Percentiles rank a stretch among this genome's conserved stretches.
Conservation (phyloP, 345 rosid genomes). For the Murraya koenigii region DNA sequence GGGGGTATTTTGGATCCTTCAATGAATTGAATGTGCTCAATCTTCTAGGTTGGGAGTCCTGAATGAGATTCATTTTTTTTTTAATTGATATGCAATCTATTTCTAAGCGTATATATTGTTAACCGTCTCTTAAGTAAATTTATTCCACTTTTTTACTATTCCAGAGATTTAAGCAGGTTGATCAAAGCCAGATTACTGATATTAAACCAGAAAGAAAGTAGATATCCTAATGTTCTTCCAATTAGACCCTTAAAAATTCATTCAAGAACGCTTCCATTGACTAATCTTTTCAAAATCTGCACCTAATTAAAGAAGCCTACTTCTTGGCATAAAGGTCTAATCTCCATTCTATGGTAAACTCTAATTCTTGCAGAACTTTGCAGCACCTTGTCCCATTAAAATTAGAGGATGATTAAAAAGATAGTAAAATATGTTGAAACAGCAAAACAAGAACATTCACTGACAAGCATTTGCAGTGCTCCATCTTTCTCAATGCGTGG, state of each 20-base stretch:
- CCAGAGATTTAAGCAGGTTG: not conserved
- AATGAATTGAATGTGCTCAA: not conserved
- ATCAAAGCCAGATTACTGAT: not conserved
- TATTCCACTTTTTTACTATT: not conserved
- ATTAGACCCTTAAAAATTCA: not conserved
- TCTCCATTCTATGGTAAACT: not conserved
- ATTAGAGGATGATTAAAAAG: slow-evolving; percentile 11
- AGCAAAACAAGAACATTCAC: slow-evolving; percentile 40
- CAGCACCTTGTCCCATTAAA: not conserved
- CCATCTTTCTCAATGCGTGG: slow-evolving; percentile 88
- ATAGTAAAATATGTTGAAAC: slow-evolving; percentile 11
- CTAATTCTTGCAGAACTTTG: not conserved
- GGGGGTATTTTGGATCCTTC: not conserved
- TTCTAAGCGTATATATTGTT: not conserved
- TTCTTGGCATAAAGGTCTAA: not conserved
- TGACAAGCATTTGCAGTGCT: slow-evolving; percentile 97
- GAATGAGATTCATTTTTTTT: not conserved
- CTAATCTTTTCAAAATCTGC: not conserved
- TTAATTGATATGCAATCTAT: not conserved
- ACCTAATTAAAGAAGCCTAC: not conserved
- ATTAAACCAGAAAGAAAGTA: not conserved
- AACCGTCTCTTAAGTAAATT: not conserved
- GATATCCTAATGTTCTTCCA: not conserved
- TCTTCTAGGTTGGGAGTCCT: not conserved
- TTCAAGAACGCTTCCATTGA: not conserved